A percentile compares a stretch with the other conserved stretches of the same genome.
These are phyloP conservation scores for Candida lessepsii DNA, from an alignment of 805 yeast genomes.

Conservation along the genomic window DNA sequence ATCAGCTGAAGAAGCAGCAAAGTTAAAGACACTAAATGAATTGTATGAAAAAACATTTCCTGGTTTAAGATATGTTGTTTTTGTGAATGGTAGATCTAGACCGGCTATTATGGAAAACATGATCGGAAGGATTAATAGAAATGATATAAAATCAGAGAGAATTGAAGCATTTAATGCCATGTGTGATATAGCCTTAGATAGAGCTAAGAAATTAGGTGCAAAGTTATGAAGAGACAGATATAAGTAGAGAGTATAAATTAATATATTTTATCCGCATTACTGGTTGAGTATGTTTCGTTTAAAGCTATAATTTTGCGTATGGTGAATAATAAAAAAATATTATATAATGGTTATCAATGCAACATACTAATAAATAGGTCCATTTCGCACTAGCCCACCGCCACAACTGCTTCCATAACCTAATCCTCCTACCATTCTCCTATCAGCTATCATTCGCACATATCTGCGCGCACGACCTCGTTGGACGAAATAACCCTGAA, in stretches of 20 bases:
- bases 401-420: no score
- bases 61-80: slow-evolving; percentile 80
- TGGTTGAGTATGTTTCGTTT: no score
- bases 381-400: no score
- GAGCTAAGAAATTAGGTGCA: slow-evolving; percentile 55
- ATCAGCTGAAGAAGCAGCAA: slow-evolving; percentile 47
- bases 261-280: no score
- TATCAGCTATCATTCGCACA: slow-evolving; percentile 1
- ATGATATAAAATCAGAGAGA: slow-evolving; percentile 56
- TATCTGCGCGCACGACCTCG: neutral
- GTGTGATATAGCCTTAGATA: slow-evolving; percentile 87
- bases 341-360: no score
- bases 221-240: slow-evolving; percentile 16
- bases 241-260: no score
- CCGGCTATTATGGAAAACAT: slow-evolving; percentile 62
- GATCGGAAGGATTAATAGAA: slow-evolving; percentile 54
- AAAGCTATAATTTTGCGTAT: no score
- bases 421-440: no score
- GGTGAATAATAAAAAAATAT: no score
- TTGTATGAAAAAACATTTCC: slow-evolving; percentile 61
- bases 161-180: slow-evolving; percentile 75
- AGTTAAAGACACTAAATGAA: slow-evolving; percentile 53
- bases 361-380: no score
- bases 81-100: slow-evolving; percentile 81
- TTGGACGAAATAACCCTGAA: slow-evolving; percentile 8